Evolutionary conservation across 805 yeast genomes (phyloP).

Genomic region (Metschnikowia proteae): DNA sequence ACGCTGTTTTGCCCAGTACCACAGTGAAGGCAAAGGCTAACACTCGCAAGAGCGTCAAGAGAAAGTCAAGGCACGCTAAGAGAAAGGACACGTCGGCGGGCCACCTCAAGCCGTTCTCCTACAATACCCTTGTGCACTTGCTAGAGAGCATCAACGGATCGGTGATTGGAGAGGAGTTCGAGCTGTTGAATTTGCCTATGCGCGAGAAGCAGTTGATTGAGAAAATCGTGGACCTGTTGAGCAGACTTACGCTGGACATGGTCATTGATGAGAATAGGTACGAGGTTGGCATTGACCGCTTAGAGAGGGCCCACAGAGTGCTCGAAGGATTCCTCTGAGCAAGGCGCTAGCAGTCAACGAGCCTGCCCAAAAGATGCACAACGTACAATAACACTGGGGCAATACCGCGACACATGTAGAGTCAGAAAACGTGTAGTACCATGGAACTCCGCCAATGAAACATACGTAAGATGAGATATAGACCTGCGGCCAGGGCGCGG

Average conservation of each 20-base stretch:
- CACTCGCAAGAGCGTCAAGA: slow-evolving; percentile 19
- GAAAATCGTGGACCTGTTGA: slow-evolving; percentile 78
- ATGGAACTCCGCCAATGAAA: not conserved
- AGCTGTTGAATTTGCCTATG: slow-evolving; percentile 64
- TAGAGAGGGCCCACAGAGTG: slow-evolving; percentile 78
- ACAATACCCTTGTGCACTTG: slow-evolving; percentile 46
- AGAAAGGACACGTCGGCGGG: slow-evolving; percentile 8
- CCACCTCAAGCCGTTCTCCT: slow-evolving; percentile 36
- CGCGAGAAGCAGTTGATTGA: slow-evolving; percentile 80
- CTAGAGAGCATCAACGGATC: slow-evolving; percentile 59
- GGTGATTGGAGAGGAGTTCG: slow-evolving; percentile 66
- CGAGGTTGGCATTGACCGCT: slow-evolving; percentile 72
- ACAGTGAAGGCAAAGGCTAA: slow-evolving; percentile 31
- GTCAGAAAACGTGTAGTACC: too few relatives aligned
- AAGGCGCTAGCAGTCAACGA: too few relatives aligned
- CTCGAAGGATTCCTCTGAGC: slow-evolving; percentile 66
- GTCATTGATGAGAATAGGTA: slow-evolving; percentile 77
- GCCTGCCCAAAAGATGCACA: not conserved
- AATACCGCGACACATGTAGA: too few relatives aligned
- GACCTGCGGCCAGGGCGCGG: not conserved
- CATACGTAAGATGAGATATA: too few relatives aligned
- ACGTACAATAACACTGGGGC: too few relatives aligned
- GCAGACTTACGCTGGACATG: slow-evolving; percentile 87
- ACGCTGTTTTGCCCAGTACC: slow-evolving; percentile 30
- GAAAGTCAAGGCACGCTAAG: slow-evolving; percentile 16